Evolutionary conservation across 805 yeast species (phyloP).

Genomic region (Isabelozyma rhagii): DNA sequence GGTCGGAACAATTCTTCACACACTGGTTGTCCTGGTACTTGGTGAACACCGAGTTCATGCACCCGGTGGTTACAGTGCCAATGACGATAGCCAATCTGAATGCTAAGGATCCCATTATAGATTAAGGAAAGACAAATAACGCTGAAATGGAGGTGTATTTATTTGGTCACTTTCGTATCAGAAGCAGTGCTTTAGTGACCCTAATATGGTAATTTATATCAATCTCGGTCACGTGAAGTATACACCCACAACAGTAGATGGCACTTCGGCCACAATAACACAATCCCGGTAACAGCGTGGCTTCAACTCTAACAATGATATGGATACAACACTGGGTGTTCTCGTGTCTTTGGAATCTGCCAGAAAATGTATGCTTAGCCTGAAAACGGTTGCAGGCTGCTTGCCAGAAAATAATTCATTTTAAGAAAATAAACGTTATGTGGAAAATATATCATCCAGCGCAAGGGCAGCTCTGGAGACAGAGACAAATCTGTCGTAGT

Average conservation of each 20-base stretch:
- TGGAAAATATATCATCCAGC: too few species aligned
- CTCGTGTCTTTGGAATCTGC: too few species aligned
- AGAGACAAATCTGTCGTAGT: too few species aligned
- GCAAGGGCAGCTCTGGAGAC: too few species aligned
- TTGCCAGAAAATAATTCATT: too few species aligned
- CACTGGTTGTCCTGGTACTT: slow-evolving; percentile 77
- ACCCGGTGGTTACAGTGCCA: slow-evolving; percentile 67
- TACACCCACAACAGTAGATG: neutral
- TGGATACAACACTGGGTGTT: neutral
- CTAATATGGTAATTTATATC: slow-evolving; percentile 2
- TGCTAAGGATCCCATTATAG: slow-evolving; percentile 1
- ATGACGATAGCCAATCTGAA: slow-evolving; percentile 8
- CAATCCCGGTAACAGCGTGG: neutral
- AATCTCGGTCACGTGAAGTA: neutral
- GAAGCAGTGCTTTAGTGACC: slow-evolving; percentile 1
- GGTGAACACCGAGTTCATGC: slow-evolving; percentile 69
- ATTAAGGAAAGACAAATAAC: slow-evolving; percentile 5
- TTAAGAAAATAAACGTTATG: too few species aligned
- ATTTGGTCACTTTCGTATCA: neutral
- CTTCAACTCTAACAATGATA: neutral
- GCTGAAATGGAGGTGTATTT: neutral
- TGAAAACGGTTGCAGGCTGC: too few species aligned
- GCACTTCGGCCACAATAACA: neutral
- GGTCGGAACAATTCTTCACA: slow-evolving; percentile 51
- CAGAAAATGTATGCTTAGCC: too few species aligned